A percentile compares a stretch with the other conserved stretches of the same genome.
Conservation (phyloP, 2,329 filamentous ascomycete genomes). For the Domatiomyces catenatus region DNA sequence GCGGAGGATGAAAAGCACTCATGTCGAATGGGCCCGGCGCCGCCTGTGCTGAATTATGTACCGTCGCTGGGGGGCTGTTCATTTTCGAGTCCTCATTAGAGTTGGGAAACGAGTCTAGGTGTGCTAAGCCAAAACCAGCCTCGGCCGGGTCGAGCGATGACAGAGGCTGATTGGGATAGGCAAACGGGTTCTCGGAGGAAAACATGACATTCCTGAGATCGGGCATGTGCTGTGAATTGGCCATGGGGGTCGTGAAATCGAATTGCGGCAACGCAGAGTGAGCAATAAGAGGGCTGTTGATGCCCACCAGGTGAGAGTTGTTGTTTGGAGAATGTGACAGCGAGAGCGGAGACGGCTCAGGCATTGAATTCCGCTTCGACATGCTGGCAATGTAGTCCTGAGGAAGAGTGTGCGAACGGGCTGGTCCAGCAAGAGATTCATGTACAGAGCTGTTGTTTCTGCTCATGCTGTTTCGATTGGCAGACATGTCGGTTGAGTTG, state of each 20-base stretch:
- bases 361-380: slow-evolving; percentile 14
- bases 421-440: slow-evolving; percentile 6
- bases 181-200: slow-evolving; percentile 35
- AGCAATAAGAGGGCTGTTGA: slow-evolving; percentile 18
- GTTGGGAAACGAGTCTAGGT: not conserved
- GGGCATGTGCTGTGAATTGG: slow-evolving; percentile 21
- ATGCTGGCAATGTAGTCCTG: slow-evolving; percentile 13
- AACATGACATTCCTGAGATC: slow-evolving; percentile 37
- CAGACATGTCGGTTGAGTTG: slow-evolving; percentile 3
- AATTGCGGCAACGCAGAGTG: slow-evolving; percentile 13
- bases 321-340: slow-evolving; percentile 18
- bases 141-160: slow-evolving; percentile 12
- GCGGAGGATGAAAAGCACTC: slow-evolving; percentile 3
- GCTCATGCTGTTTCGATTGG: slow-evolving; percentile 3
- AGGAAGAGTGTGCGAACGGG: slow-evolving; percentile 11
- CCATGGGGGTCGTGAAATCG: slow-evolving; percentile 15
- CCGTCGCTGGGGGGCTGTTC: slow-evolving; percentile 2
- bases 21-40: not conserved
- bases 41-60: slow-evolving; percentile 4
- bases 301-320: slow-evolving; percentile 7
- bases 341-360: slow-evolving; percentile 16
- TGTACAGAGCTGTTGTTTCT: slow-evolving; percentile 2
- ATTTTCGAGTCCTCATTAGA: slow-evolving; percentile 3
- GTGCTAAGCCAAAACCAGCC: not conserved
- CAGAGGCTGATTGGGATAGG: slow-evolving; percentile 33